A percentile compares a stretch with the other conserved stretches of the same genome.
Conservation (phyloP, 1,284 basidiomycete species). For the Rhodotorula sp. region DNA sequence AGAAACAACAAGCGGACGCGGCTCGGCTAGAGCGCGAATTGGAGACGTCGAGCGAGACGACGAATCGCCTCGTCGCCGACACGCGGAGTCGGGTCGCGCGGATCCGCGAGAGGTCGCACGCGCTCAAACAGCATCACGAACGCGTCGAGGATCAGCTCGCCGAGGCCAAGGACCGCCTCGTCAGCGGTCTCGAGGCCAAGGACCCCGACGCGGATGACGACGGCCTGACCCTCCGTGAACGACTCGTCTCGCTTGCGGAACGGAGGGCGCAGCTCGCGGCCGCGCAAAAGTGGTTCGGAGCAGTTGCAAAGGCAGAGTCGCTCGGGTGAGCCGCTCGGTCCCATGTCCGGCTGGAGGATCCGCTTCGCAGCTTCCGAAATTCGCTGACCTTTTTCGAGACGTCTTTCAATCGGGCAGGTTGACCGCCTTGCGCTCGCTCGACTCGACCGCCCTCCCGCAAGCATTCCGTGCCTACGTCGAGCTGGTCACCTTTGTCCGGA, state of each 20-base stretch:
- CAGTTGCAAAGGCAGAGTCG: slow-evolving; percentile 66
- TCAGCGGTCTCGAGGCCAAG: slow-evolving; percentile 7
- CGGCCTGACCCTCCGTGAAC: slow-evolving; percentile 66
- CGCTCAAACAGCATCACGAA: background rate
- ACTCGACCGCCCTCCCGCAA: slow-evolving; percentile 49
- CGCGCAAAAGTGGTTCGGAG: slow-evolving; percentile 69
- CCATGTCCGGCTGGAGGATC: background rate
- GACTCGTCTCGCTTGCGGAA: slow-evolving; percentile 69
- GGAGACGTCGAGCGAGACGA: background rate
- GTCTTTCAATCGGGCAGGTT: slow-evolving; percentile 33
- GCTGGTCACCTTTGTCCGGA: slow-evolving; percentile 35
- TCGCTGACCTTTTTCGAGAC: background rate
- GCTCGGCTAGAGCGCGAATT: slow-evolving; percentile 4
- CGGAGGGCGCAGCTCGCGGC: slow-evolving; percentile 69
- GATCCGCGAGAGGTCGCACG: slow-evolving; percentile 3
- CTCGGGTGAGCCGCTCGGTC: slow-evolving; percentile 61
- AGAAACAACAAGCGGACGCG: background rate
- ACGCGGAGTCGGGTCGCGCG: background rate
- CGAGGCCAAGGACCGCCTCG: slow-evolving; percentile 1
- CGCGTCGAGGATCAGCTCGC: background rate
- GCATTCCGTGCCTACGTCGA: slow-evolving; percentile 40
- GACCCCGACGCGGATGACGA: background rate
- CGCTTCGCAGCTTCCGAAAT: too few relatives aligned
- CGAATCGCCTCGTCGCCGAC: background rate
- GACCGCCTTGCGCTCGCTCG: slow-evolving; percentile 45